Evolutionary conservation across 2,329 filamentous ascomycete species (phyloP).

Genomic region (Cyphellophora europaea): DNA sequence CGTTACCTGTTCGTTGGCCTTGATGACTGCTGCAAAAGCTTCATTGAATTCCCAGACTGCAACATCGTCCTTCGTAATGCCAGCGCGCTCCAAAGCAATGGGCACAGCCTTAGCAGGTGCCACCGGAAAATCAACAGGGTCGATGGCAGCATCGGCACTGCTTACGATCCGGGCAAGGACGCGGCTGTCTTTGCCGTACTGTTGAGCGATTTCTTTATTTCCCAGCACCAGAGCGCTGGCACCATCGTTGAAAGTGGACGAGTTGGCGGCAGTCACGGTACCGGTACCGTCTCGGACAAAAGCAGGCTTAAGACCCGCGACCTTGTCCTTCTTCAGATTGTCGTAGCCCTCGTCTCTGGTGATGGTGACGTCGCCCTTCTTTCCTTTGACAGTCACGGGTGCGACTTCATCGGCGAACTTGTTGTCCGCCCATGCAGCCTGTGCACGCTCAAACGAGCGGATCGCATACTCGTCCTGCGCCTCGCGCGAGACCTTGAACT

Average conservation of each 20-base stretch:
- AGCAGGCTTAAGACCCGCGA: constrained; percentile 78
- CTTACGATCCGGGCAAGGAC: constrained; percentile 81
- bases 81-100: constrained; percentile 76
- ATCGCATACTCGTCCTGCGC: constrained; percentile 90
- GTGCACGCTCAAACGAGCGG: constrained; percentile 76
- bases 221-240: constrained; percentile 81
- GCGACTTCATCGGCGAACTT: constrained; percentile 85
- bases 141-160: constrained; percentile 81
- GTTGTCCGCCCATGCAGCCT: constrained; percentile 75
- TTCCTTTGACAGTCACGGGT: constrained; percentile 73
- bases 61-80: constrained; percentile 84
- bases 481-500: constrained; percentile 68
- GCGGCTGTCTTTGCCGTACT: constrained; percentile 68
- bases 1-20: constrained; percentile 76
- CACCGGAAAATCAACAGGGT: constrained; percentile 87
- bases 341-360: constrained; percentile 82
- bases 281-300: constrained; percentile 79
- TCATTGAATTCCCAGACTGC: constrained; percentile 98
- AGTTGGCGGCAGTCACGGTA: constrained; percentile 89
- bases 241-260: constrained; percentile 89
- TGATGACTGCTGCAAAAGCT: constrained; percentile 90
- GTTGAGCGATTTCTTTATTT: constrained; percentile 67
- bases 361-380: constrained; percentile 73
- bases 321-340: constrained; percentile 77
- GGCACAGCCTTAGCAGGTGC: constrained; percentile 89